Percentiles rank a stretch among this genome's conserved stretches.
These are phyloP conservation scores for Phaffia rhodozyma DNA, from an alignment of 1,284 basidiomycete species.

Conservation along the genomic window DNA sequence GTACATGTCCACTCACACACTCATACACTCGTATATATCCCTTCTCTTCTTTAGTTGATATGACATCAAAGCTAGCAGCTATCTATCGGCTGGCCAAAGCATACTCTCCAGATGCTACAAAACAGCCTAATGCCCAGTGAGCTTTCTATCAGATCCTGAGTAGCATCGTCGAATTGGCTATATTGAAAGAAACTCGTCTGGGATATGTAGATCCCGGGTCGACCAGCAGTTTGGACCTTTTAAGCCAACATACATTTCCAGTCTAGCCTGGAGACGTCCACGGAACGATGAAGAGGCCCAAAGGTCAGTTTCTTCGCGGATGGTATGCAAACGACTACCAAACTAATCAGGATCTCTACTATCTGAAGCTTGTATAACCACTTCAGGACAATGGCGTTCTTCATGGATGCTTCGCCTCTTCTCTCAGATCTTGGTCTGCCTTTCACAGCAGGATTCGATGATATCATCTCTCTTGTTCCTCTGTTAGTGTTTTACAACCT, in stretches of 20 bases:
- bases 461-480: conserved; percentile 34
- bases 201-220: background rate
- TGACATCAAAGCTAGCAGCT: no score
- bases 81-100: background rate
- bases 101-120: conserved; percentile 7
- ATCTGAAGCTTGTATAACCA: conserved; percentile 13
- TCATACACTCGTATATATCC: no score
- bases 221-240: conserved; percentile 12
- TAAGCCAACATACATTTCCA: conserved; percentile 1
- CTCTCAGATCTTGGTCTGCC: conserved; percentile 35
- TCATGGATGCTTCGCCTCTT: conserved; percentile 35
- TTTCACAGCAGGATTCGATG: conserved; percentile 36
- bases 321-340: background rate
- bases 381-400: conserved; percentile 27
- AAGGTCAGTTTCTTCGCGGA: background rate
- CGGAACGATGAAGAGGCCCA: conserved; percentile 8
- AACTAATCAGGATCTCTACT: background rate
- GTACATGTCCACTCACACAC: no score
- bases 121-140: conserved; percentile 2
- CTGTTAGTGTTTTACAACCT: conserved; percentile 19
- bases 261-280: background rate
- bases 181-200: background rate
- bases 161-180: no score
- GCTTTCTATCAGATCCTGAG: background rate
- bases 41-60: no score